Evolutionary conservation across 768 basidiomycete species (phyloP).

Genomic region (Chiua virens): DNA sequence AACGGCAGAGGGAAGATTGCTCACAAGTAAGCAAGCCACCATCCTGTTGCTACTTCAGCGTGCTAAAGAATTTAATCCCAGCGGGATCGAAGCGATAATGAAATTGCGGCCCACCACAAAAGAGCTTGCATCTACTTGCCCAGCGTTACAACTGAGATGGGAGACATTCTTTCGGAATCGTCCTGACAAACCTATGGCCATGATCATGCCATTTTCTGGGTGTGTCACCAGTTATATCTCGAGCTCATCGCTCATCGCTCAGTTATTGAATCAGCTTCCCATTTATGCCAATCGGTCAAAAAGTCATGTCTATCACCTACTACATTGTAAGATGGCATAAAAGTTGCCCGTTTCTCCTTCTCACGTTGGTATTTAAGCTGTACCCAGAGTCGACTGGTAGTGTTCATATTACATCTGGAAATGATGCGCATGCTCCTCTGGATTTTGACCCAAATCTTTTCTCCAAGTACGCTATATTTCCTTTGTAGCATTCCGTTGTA

Average conservation of each 20-base stretch:
- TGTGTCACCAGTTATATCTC: conserved; percentile 22
- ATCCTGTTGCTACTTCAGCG: background rate
- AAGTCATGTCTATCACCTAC: conserved; percentile 29
- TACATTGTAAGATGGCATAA: conserved; percentile 29
- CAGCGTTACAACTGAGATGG: conserved; percentile 52
- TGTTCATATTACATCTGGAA: conserved; percentile 46
- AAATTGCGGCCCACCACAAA: conserved; percentile 51
- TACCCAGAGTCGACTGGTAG: conserved; percentile 50
- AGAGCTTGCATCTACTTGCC: conserved; percentile 49
- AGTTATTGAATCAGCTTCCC: conserved; percentile 20
- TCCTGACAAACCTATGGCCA: conserved; percentile 58
- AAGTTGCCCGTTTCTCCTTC: background rate
- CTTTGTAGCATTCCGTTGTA: background rate
- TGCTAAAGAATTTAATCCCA: conserved; percentile 21
- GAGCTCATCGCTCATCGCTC: background rate
- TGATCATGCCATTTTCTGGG: conserved; percentile 42
- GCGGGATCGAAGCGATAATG: conserved; percentile 52
- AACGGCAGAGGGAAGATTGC: conserved; percentile 50
- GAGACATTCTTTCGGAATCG: conserved; percentile 45
- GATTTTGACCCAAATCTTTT: conserved; percentile 48
- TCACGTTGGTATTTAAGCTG: conserved; percentile 14
- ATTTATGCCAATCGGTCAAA: conserved; percentile 17
- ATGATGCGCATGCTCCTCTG: conserved; percentile 40
- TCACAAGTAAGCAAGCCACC: conserved; percentile 44
- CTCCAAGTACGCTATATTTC: conserved; percentile 34